phyloP scores from a whole-genome alignment of 169 alveolate genomes.

The Plasmodium coatneyi region DNA sequence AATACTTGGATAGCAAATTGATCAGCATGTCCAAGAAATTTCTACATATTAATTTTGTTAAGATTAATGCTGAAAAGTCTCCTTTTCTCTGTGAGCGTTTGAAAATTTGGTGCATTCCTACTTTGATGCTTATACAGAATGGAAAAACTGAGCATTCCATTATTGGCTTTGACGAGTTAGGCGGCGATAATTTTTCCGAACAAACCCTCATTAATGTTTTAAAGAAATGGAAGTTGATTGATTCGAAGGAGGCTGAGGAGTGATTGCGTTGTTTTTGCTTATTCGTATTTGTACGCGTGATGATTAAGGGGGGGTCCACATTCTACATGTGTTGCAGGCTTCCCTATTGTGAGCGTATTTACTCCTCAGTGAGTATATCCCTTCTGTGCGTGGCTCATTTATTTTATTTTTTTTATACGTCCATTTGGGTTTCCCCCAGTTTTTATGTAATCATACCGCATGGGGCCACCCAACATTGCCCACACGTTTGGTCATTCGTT shows the following conservation, averaged over 20 bases:
- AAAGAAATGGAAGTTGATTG: conserved; percentile 56
- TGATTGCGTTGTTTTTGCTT: not conserved
- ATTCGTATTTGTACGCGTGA: not conserved
- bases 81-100: conserved; percentile 86
- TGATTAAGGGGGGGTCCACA: not conserved
- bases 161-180: conserved; percentile 85
- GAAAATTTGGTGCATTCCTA: conserved; percentile 87
- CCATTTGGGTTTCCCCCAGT: not conserved
- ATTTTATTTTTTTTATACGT: not conserved
- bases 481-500: not conserved
- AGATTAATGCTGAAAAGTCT: conserved; percentile 83
- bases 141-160: conserved; percentile 84
- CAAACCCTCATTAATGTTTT: conserved; percentile 54
- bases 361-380: not conserved
- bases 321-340: not conserved
- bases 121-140: conserved; percentile 81
- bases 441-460: not conserved
- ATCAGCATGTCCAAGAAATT: conserved; percentile 76
- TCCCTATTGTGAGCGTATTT: not conserved
- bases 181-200: conserved; percentile 75
- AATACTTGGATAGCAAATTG: conserved; percentile 80
- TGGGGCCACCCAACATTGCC: not conserved
- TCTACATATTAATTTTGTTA: conserved; percentile 80
- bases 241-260: conserved; percentile 10
- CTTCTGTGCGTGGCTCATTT: not conserved